Conservation (phyloP, 805 yeast species). For the Wickerhamomyces queroliae region DNA sequence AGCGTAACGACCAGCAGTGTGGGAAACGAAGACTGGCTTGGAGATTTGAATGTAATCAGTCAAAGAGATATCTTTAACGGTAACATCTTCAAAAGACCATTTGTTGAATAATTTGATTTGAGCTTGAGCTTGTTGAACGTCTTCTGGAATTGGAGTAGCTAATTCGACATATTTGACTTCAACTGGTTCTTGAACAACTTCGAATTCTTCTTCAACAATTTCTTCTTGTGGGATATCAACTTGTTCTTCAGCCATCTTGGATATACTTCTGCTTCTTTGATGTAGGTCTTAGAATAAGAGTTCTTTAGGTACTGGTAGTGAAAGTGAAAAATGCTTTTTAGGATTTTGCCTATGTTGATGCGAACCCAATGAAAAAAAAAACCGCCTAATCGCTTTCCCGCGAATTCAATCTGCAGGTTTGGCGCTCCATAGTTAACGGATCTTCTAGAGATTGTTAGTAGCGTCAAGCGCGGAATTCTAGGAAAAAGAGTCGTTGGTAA, state of each 20-base stretch:
- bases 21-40: conserved; percentile 95
- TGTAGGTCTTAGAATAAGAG: not conserved
- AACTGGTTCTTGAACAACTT: conserved; percentile 78
- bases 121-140: conserved; percentile 90
- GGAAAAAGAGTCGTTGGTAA: no score
- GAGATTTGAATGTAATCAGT: conserved; percentile 98
- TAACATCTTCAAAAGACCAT: conserved; percentile 98
- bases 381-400: not conserved
- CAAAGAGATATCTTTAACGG: conserved; percentile 95
- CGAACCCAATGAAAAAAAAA: not conserved
- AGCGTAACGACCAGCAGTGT: conserved; percentile 99
- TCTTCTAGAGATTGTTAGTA: no score
- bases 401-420: not conserved
- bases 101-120: conserved; percentile 99
- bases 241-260: conserved; percentile 77
- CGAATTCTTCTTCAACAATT: conserved; percentile 50
- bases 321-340: not conserved
- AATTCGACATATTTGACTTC: conserved; percentile 75
- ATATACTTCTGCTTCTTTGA: conserved; percentile 7
- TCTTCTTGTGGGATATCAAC: conserved; percentile 41
- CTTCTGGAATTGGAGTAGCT: conserved; percentile 96
- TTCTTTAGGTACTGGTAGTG: not conserved
- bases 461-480: no score
- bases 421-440: no score
- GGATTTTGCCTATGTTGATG: not conserved